A percentile compares a stretch with the other conserved stretches of the same genome.
Evolutionary conservation across 1,284 basidiomycete genomes (phyloP).

Genomic region (Moesziomyces sp.): DNA sequence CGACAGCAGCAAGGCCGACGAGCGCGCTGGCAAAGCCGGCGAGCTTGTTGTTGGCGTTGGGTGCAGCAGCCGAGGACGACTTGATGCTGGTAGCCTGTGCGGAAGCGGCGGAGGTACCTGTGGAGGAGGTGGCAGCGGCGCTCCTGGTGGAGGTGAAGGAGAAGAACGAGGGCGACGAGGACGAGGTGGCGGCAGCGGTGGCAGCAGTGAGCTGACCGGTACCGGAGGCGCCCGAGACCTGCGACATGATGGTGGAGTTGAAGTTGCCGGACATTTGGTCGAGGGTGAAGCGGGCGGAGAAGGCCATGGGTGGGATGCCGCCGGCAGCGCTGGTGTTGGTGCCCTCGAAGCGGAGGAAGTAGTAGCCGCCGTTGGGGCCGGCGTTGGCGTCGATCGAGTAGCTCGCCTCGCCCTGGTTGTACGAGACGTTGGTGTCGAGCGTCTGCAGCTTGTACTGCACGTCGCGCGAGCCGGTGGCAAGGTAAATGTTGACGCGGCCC

Average conservation of each 20-base stretch:
- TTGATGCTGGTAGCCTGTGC: slow-evolving; percentile 20
- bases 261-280: slow-evolving; percentile 52
- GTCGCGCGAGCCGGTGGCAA: slow-evolving; percentile 54
- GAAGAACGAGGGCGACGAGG: slow-evolving; percentile 10
- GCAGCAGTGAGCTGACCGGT: slow-evolving; percentile 20
- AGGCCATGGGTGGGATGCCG: slow-evolving; percentile 52
- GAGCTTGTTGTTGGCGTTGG: slow-evolving; percentile 14
- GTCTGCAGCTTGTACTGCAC: slow-evolving; percentile 62
- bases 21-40: slow-evolving; percentile 29
- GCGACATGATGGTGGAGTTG: slow-evolving; percentile 53
- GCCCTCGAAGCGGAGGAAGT: slow-evolving; percentile 63
- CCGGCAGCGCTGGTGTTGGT: slow-evolving; percentile 38
- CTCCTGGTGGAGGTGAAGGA: slow-evolving; percentile 15
- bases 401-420: slow-evolving; percentile 10
- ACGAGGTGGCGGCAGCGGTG: slow-evolving; percentile 12
- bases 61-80: slow-evolving; percentile 24
- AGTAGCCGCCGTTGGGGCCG: slow-evolving; percentile 55
- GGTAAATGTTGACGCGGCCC: slow-evolving; percentile 60
- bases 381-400: slow-evolving; percentile 45
- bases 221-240: slow-evolving; percentile 20
- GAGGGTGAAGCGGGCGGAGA: slow-evolving; percentile 60
- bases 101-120: slow-evolving; percentile 81
- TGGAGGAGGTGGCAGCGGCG: slow-evolving; percentile 74
- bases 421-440: slow-evolving; percentile 42
- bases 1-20: slow-evolving; percentile 41